A percentile compares a stretch with the other conserved stretches of the same genome.
Conservation (phyloP, 2,329 filamentous ascomycete species). For the Chaetomium strumarium region DNA sequence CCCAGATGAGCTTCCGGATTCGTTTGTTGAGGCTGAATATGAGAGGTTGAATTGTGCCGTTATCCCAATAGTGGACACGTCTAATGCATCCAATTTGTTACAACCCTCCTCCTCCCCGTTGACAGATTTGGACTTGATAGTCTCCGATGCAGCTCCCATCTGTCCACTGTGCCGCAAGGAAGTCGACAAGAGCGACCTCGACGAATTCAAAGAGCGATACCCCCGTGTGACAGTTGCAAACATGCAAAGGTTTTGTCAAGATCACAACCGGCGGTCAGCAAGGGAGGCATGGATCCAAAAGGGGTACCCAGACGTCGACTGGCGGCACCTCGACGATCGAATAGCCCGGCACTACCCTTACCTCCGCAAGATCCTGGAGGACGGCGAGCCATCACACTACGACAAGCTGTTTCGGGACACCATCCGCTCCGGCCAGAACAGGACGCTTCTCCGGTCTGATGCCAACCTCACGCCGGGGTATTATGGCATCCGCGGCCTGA, state of each 20-base stretch:
- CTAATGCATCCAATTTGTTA: not conserved
- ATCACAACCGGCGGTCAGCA: constrained; percentile 54
- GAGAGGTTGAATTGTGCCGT: not conserved
- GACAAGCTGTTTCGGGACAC: constrained; percentile 49
- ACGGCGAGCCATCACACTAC: constrained; percentile 52
- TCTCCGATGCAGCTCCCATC: constrained; percentile 24
- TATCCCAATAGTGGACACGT: not conserved
- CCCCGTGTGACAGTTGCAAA: constrained; percentile 48
- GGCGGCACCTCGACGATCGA: constrained; percentile 54
- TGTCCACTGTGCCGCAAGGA: constrained; percentile 64
- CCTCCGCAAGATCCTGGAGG: constrained; percentile 55
- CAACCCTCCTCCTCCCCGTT: constrained; percentile 9
- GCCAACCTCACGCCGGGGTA: constrained; percentile 67
- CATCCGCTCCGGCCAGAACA: constrained; percentile 52
- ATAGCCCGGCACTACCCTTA: constrained; percentile 50
- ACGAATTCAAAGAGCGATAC: constrained; percentile 42
- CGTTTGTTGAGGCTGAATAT: not conserved
- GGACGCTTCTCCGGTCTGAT: constrained; percentile 53
- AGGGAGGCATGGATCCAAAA: constrained; percentile 40
- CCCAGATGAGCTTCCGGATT: constrained; percentile 7
- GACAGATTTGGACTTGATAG: constrained; percentile 5
- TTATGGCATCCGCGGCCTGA: constrained; percentile 71
- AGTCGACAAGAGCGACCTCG: constrained; percentile 52
- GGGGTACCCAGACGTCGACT: constrained; percentile 67
- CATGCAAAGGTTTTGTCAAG: constrained; percentile 58